Evolutionary conservation across 495 filamentous ascomycete genomes (phyloP), one percentile per base, ranked within the genome.

Genomic region (Paragyromitra xinjiangensis): DNA sequence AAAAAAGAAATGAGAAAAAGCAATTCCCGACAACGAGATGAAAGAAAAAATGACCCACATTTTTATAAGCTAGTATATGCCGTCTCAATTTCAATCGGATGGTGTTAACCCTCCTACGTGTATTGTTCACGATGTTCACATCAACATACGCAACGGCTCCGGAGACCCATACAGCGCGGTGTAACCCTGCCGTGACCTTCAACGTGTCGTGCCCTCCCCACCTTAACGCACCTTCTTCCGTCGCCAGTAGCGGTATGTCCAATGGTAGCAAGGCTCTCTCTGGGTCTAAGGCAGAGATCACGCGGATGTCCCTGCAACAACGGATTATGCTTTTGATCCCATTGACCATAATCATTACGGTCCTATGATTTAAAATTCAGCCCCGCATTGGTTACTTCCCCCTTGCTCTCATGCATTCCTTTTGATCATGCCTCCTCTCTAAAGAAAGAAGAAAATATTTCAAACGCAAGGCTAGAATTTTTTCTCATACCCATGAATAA

Each of bases 131-230:
- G 44, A 89, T 83, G 59, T 86, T 86, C 29, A 88, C 85, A 64
- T 89, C 87, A 14, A 87, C 85, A 69, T 88, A 89, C 29, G 89
- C 83, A 48, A 79, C 85, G 26, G 88, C 88, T 45, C 88, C 87
- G 37, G 86, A 87, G 69, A 89, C 86, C 88, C 87, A 88, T 48
- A 88, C 88, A 58, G 88, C 88, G 5, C 88, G 83, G 81, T 89
- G 87, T 63, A 88, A 78, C 26, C 86, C 87, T 51, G 87, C 88
- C 9, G 87, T 89, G 55, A 89, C 66, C 53, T 83, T 84, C 51
- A 89, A 79, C 14, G 80, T 84, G 64, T 88, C 37, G 77, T 73
- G 45, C 63, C 80, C 72, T 50, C 77, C 62, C 83, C 80, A 65
- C 81, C 83, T 84, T 48, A 85, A 69, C 4, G 81, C 42, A 58